These are phyloP conservation scores for Coniochaeta hoffmannii DNA, from an alignment of 2,329 filamentous ascomycete species.

Conservation along the genomic window DNA sequence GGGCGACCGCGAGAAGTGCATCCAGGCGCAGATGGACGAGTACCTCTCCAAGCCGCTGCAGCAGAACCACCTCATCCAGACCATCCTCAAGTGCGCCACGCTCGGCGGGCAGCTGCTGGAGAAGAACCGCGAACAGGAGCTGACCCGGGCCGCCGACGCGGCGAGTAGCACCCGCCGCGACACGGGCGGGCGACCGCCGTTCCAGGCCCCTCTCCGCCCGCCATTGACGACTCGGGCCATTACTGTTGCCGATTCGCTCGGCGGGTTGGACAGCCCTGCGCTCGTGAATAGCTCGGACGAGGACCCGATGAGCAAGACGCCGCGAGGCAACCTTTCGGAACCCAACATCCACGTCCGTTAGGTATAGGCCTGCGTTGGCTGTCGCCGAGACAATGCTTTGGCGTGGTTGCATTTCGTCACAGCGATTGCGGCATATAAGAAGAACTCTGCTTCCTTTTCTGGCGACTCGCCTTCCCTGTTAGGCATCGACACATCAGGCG, in stretches of 20 bases:
- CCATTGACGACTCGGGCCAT: slow-evolving; percentile 52
- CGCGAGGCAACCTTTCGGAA: slow-evolving; percentile 39
- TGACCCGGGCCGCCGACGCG: slow-evolving; percentile 41
- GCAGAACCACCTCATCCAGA: slow-evolving; percentile 95
- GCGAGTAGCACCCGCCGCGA: slow-evolving; percentile 32
- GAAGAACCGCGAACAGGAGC: slow-evolving; percentile 59
- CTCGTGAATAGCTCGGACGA: slow-evolving; percentile 49
- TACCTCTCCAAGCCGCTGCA: slow-evolving; percentile 95
- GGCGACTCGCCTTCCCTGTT: background rate
- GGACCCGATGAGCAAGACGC: slow-evolving; percentile 46
- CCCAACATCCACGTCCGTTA: slow-evolving; percentile 17
- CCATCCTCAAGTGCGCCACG: slow-evolving; percentile 92
- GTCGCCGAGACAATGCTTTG: no score
- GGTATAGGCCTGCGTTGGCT: no score
- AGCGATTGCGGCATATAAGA: background rate
- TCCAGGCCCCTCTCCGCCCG: slow-evolving; percentile 37
- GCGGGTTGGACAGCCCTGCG: slow-evolving; percentile 55
- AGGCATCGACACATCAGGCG: background rate
- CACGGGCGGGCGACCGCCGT: slow-evolving; percentile 17
- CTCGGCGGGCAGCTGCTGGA: slow-evolving; percentile 78
- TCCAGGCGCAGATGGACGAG: slow-evolving; percentile 98
- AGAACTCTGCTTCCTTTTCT: background rate
- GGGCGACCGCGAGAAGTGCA: slow-evolving; percentile 95
- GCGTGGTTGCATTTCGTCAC: background rate
- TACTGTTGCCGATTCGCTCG: slow-evolving; percentile 59